Percentiles rank a stretch among this genome's conserved stretches.
These are phyloP conservation scores for Helianthus tuberosus DNA, from an alignment of 129 eudicot genomes.

Conservation along the genomic window DNA sequence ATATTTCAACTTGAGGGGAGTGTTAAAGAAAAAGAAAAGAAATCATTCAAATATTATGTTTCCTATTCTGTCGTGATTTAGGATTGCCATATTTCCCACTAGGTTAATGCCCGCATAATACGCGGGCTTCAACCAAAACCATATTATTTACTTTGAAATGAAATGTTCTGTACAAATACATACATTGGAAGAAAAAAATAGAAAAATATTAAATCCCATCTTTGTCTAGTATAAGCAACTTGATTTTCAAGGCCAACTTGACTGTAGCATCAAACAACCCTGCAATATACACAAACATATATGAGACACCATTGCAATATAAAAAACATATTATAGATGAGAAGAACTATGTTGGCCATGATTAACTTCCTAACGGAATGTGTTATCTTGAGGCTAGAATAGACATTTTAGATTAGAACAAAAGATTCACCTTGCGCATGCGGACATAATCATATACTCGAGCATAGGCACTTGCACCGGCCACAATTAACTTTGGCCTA, in stretches of 20 bases:
- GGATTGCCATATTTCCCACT: no score
- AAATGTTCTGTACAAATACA: no score
- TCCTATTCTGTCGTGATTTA: no score
- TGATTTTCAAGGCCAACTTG: conserved; percentile 72
- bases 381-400: conserved; percentile 5
- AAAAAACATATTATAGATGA: conserved; percentile 4
- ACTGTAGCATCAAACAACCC: conserved; percentile 78
- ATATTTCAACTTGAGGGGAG: no score
- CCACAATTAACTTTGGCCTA: conserved; percentile 88
- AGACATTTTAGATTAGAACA: background rate
- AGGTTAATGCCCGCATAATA: no score
- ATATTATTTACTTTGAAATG: no score
- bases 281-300: conserved; percentile 32
- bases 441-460: conserved; percentile 87
- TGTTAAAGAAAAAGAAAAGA: no score
- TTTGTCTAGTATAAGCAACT: conserved; percentile 56
- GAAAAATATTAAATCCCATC: no score
- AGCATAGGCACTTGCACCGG: conserved; percentile 99
- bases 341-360: background rate
- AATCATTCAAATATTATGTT: no score
- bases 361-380: background rate
- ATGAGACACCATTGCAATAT: background rate
- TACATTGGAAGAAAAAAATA: no score
- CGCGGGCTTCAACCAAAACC: no score
- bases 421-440: conserved; percentile 69